A percentile compares a stretch with the other conserved stretches of the same genome.
Conservation (phyloP, 208 protist genomes). For the Herpetomonas samuelpessoai region DNA sequence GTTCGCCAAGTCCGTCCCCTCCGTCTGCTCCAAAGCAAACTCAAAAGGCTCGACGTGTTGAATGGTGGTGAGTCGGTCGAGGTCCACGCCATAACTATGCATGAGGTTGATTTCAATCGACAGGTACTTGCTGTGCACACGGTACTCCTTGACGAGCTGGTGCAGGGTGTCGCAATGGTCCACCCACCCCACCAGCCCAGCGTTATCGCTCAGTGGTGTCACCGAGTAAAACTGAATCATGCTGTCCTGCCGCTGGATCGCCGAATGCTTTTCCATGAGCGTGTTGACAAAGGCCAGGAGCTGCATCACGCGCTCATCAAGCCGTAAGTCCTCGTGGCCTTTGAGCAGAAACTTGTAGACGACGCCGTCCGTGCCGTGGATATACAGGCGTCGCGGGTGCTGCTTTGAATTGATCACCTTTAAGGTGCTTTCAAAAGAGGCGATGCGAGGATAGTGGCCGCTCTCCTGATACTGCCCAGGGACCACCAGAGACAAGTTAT, state of each 20-base stretch:
- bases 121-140: conserved; percentile 72
- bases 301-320: conserved; percentile 99
- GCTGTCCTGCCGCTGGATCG: conserved; percentile 83
- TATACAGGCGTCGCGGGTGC: conserved; percentile 96
- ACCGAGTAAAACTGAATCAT: conserved; percentile 95
- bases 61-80: conserved; percentile 95
- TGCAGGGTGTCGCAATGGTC: conserved; percentile 93
- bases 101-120: conserved; percentile 94
- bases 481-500: conserved; percentile 96
- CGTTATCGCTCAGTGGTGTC: conserved; percentile 98
- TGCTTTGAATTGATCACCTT: conserved; percentile 99
- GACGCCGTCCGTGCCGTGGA: conserved; percentile 95
- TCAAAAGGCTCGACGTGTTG: conserved; percentile 99
- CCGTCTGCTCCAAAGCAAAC: conserved; percentile 94
- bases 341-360: conserved; percentile 99
- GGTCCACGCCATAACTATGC: conserved; percentile 86
- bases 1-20: conserved; percentile 94
- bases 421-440: conserved; percentile 76
- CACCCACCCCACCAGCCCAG: conserved; percentile 99
- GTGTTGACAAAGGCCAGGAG: conserved; percentile 99
- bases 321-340: conserved; percentile 97
- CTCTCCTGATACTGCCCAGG: conserved; percentile 96
- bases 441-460: conserved; percentile 73
- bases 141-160: conserved; percentile 93
- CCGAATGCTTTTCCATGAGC: conserved; percentile 95